Conservation (phyloP, 495 filamentous ascomycete species). For the Penicillium canescens region DNA sequence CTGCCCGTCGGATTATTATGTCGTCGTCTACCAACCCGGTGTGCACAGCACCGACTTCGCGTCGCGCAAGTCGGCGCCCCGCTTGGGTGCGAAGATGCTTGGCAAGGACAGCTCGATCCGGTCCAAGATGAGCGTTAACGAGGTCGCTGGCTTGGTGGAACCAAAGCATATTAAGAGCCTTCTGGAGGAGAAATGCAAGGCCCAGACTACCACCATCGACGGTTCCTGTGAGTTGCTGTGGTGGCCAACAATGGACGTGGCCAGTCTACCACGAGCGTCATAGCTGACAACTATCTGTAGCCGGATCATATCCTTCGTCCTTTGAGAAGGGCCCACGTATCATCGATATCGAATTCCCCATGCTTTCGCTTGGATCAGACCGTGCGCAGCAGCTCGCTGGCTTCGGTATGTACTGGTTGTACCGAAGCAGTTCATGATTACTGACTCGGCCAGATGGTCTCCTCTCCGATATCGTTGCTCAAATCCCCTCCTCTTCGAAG, state of each 20-base stretch:
- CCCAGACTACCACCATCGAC: slow-evolving; percentile 54
- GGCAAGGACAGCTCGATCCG: slow-evolving; percentile 49
- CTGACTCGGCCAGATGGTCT: slow-evolving; percentile 52
- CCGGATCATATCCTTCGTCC: slow-evolving; percentile 43
- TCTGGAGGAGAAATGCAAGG: slow-evolving; percentile 54
- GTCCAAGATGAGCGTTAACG: slow-evolving; percentile 54
- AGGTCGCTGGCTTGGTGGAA: slow-evolving; percentile 63
- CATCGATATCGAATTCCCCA: slow-evolving; percentile 53
- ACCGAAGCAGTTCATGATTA: neutral
- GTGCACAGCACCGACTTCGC: slow-evolving; percentile 66
- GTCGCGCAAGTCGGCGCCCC: slow-evolving; percentile 54
- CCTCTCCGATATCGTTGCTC: slow-evolving; percentile 56
- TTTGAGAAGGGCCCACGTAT: slow-evolving; percentile 50
- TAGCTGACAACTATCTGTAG: slow-evolving; percentile 28
- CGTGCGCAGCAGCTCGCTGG: slow-evolving; percentile 45
- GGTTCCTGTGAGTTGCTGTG: slow-evolving; percentile 57
- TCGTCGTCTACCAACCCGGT: slow-evolving; percentile 79
- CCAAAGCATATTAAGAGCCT: slow-evolving; percentile 52
- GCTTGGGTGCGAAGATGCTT: slow-evolving; percentile 57
- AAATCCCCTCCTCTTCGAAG: slow-evolving; percentile 52
- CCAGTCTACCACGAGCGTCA: neutral
- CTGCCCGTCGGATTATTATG: slow-evolving; percentile 78
- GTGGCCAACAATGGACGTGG: slow-evolving; percentile 1
- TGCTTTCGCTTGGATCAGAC: slow-evolving; percentile 39
- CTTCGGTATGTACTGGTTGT: slow-evolving; percentile 40